Percentiles rank a stretch among this genome's conserved stretches.
These are phyloP conservation scores for Chlamydomonas sp. DNA, from an alignment of 139 green algal species.

Conservation along the genomic window DNA sequence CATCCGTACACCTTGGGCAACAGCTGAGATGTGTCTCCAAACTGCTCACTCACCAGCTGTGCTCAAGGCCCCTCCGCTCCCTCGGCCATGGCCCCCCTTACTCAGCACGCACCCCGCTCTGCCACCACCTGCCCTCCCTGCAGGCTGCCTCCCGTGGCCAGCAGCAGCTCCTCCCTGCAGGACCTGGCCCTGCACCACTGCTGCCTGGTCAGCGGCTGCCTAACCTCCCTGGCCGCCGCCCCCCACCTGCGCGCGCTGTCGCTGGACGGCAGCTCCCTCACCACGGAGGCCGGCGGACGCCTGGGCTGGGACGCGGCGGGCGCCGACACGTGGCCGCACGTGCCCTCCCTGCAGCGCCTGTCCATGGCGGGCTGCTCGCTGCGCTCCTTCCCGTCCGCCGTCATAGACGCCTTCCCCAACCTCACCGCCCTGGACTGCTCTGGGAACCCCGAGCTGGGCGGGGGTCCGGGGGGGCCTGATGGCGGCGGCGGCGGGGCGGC, in stretches of 20 bases:
- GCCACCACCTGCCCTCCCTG: not conserved
- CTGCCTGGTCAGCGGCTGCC: conserved; percentile 17
- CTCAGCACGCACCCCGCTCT: not conserved
- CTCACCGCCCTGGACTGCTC: conserved; percentile 4
- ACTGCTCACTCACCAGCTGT: too few relatives aligned
- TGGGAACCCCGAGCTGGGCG: not conserved
- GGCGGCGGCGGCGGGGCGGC: not conserved
- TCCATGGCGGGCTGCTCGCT: conserved; percentile 11
- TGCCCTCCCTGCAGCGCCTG: not conserved
- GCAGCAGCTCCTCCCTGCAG: not conserved
- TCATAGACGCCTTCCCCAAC: not conserved
- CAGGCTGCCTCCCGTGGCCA: conserved; percentile 5
- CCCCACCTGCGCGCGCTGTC: not conserved
- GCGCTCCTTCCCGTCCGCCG: not conserved
- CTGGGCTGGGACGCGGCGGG: not conserved
- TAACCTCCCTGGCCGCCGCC: not conserved
- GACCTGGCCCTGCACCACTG: conserved; percentile 3
- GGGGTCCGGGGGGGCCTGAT: not conserved
- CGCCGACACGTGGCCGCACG: not conserved
- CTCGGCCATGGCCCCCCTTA: not conserved
- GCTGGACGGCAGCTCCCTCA: conserved; percentile 24
- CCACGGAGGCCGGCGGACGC: not conserved
- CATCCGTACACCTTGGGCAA: too few relatives aligned
- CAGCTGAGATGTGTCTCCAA: too few relatives aligned
- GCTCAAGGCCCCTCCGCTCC: not conserved